Conservation (phyloP, 139 green algal species). For the Chlamydomonas asymmetrica region DNA sequence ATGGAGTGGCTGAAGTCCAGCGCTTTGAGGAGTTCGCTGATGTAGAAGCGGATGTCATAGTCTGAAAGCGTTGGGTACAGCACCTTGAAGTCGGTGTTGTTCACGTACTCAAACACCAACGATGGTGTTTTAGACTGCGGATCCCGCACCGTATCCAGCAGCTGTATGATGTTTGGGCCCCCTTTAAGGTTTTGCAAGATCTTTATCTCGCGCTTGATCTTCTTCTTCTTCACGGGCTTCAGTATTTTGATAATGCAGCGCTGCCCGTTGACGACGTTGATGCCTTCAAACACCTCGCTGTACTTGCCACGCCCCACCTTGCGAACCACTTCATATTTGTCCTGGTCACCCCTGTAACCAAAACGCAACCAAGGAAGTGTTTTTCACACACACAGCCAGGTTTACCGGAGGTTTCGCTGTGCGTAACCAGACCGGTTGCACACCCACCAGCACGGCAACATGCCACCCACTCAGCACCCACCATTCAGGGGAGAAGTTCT, state of each 20-base stretch:
- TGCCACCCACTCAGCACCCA: too few relatives aligned
- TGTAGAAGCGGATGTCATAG: slow-evolving; percentile 98
- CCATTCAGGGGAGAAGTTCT: too few relatives aligned
- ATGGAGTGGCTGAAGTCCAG: slow-evolving; percentile 95
- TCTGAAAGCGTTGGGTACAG: slow-evolving; percentile 96
- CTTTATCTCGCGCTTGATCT: slow-evolving; percentile 98
- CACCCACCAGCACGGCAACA: slow-evolving; percentile 78
- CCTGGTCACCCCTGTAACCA: slow-evolving; percentile 63
- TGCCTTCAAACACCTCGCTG: slow-evolving; percentile 98
- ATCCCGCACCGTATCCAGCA: slow-evolving; percentile 96
- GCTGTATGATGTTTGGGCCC: slow-evolving; percentile 96
- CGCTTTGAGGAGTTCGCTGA: slow-evolving; percentile 95
- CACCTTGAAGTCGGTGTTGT: slow-evolving; percentile 80
- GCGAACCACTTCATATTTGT: slow-evolving; percentile 88
- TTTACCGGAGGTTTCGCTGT: background rate
- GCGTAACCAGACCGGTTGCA: background rate
- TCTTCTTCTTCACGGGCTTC: slow-evolving; percentile 99
- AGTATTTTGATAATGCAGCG: slow-evolving; percentile 98
- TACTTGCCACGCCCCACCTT: slow-evolving; percentile 93
- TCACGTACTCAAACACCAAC: slow-evolving; percentile 97
- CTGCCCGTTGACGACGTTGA: slow-evolving; percentile 73
- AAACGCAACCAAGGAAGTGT: slow-evolving; percentile 15
- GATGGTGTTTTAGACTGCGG: slow-evolving; percentile 90
- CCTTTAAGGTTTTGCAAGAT: slow-evolving; percentile 94
- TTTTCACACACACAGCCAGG: slow-evolving; percentile 4